phyloP scores from a whole-genome alignment of 441 rosid genomes.

The Corymbia calophylla region DNA sequence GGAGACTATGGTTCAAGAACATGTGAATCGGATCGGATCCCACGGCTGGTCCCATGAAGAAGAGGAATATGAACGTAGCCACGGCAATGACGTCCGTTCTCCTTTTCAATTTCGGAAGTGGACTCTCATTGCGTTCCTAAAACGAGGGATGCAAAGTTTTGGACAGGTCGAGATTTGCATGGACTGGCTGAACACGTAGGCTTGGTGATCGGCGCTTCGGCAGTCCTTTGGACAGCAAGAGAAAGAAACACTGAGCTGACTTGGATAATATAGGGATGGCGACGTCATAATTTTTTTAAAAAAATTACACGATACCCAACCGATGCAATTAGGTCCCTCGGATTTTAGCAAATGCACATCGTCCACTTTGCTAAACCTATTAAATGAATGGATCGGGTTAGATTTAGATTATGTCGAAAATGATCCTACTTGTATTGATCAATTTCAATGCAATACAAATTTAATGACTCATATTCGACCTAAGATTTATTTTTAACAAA shows the following conservation, averaged over 20 bases:
- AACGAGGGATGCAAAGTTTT: too few relatives aligned
- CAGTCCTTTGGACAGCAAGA: neutral
- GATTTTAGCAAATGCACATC: fast-evolving
- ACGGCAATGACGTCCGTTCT: too few relatives aligned
- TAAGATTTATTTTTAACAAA: neutral
- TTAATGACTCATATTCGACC: fast-evolving
- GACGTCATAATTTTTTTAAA: fast-evolving
- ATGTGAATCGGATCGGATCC: constrained; percentile 11
- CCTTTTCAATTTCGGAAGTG: too few relatives aligned
- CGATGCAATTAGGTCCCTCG: neutral
- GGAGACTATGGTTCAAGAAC: constrained; percentile 4
- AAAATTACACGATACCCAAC: neutral
- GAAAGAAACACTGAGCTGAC: neutral
- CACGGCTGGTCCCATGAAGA: neutral
- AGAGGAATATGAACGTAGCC: too few relatives aligned
- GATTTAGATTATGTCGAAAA: neutral
- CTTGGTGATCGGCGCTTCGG: neutral
- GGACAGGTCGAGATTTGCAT: neutral
- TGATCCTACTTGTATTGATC: fast-evolving
- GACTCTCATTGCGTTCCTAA: too few relatives aligned
- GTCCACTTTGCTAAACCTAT: fast-evolving
- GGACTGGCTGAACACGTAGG: neutral
- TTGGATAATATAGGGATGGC: neutral
- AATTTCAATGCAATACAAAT: neutral
- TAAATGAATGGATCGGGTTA: fast-evolving